Evolutionary conservation across 768 basidiomycete genomes (phyloP), one percentile per base, ranked within the genome.

Genomic region (Tricholoma furcatifolium): DNA sequence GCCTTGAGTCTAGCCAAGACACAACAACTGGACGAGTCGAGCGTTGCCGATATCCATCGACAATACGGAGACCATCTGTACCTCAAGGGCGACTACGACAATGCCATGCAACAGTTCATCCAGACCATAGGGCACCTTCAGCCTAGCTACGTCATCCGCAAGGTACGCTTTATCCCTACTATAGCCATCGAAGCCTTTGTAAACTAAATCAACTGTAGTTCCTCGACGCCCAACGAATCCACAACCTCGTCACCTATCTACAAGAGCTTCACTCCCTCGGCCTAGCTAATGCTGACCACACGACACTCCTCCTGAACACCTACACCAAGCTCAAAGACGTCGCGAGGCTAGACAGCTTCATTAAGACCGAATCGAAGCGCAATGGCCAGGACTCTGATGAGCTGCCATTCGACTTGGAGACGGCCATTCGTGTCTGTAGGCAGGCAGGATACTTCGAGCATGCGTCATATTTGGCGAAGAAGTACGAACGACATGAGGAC

Each of bases 311-410:
- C 3, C 82, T 99, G 21, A 98, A 98, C 66, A 94, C 95, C 6
- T 98, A 97, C 70, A 97, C 97, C 47, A 98, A 98, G 66, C 86
- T 97, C 18, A 92, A 93, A 55, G 97, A 99, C 61, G 85, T 93
- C 14, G 68, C 83, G 2, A 85, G 93, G 11, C 80, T 98, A 1
- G 93, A 98, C 61, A 83, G 78, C 54, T 99, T 99, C 68, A 91
- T 99, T 72, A 92, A 90, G 67, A 86, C 91, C 2, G 92, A 93
- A 65, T 85, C 90, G 1, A 73, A 77, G 39, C 74, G 81, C 12
- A 67, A 69, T 14, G 74, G 73, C 15, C 73, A 77, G 18, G 75
- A 79, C 39, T 64, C 71, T 9, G 74, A 77, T 30, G 93, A 95
- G 64, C 79, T 96, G 3, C 97, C 96, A 0, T 99, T 98, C 65